phyloP scores from a whole-genome alignment of 2,329 filamentous ascomycete species.

The Penicillium italicum region DNA sequence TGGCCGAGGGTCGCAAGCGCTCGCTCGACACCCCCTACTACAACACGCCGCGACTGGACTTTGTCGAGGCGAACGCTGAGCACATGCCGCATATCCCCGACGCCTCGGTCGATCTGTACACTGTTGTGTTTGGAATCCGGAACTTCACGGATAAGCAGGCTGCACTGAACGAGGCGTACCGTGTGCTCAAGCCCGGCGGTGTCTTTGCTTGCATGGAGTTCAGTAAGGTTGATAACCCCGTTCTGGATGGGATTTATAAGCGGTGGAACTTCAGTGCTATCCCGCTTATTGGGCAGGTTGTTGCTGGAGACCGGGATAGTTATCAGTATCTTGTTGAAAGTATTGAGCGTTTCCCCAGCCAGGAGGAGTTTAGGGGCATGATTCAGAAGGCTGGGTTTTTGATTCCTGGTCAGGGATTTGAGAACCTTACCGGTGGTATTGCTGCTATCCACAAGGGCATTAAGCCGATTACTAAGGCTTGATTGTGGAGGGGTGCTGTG shows the following conservation, averaged over 20 bases:
- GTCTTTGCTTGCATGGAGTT: slow-evolving; percentile 98
- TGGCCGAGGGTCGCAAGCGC: slow-evolving; percentile 79
- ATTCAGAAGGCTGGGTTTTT: slow-evolving; percentile 69
- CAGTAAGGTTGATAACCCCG: slow-evolving; percentile 71
- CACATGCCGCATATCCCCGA: slow-evolving; percentile 62
- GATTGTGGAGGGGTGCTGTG: background rate
- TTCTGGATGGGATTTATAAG: slow-evolving; percentile 87
- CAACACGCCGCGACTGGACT: slow-evolving; percentile 55
- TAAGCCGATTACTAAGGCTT: slow-evolving; percentile 57
- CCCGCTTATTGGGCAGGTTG: slow-evolving; percentile 88
- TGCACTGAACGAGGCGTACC: slow-evolving; percentile 76
- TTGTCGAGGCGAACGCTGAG: slow-evolving; percentile 89
- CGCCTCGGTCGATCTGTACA: slow-evolving; percentile 86
- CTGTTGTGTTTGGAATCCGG: slow-evolving; percentile 92
- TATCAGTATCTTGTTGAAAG: slow-evolving; percentile 99
- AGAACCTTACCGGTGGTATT: slow-evolving; percentile 87
- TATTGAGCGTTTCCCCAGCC: slow-evolving; percentile 87
- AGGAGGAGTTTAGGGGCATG: slow-evolving; percentile 71
- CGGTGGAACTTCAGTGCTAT: slow-evolving; percentile 94
- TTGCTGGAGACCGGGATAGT: slow-evolving; percentile 88
- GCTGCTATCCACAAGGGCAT: slow-evolving; percentile 96
- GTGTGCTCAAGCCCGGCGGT: slow-evolving; percentile 88
- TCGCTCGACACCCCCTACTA: slow-evolving; percentile 61
- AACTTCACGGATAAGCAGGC: slow-evolving; percentile 92
- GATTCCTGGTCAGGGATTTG: slow-evolving; percentile 76